These are phyloP conservation scores for Cytospora leucostoma DNA, from an alignment of 2,329 filamentous ascomycete species.

Conservation along the genomic window DNA sequence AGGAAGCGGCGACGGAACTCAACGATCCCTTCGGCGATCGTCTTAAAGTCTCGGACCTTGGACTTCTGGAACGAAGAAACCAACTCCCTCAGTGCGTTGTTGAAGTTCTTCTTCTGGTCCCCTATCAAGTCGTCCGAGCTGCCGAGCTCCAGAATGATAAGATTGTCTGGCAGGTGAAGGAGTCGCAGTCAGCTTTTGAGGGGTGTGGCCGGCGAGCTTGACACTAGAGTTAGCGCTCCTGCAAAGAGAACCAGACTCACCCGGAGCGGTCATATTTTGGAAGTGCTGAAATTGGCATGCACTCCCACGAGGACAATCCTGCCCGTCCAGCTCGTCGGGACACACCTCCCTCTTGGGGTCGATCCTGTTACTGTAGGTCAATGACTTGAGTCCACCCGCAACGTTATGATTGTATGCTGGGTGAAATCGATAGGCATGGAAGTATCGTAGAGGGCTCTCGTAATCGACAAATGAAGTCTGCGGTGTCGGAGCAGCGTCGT, in stretches of 20 bases:
- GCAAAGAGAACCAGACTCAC: constrained; percentile 57
- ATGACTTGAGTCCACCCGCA: constrained; percentile 76
- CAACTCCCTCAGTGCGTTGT: constrained; percentile 61
- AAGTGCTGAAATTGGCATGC: constrained; percentile 82
- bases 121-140: constrained; percentile 64
- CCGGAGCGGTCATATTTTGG: constrained; percentile 67
- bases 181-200: constrained; percentile 52
- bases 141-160: constrained; percentile 72
- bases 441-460: constrained; percentile 77
- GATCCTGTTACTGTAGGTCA: constrained; percentile 93
- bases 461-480: constrained; percentile 58
- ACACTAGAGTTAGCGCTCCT: constrained; percentile 29
- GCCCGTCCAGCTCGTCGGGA: constrained; percentile 69
- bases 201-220: constrained; percentile 35
- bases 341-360: constrained; percentile 75
- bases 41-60: constrained; percentile 65
- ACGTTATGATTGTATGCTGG: constrained; percentile 71
- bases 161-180: constrained; percentile 60
- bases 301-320: constrained; percentile 68
- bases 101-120: constrained; percentile 63
- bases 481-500: constrained; percentile 18
- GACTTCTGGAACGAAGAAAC: constrained; percentile 61
- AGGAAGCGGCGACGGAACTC: constrained; percentile 66
- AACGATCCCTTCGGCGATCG: constrained; percentile 67
- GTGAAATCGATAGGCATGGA: constrained; percentile 89